Conservation (phyloP, 1,284 basidiomycete genomes). For the Trichosporon coremiiforme region DNA sequence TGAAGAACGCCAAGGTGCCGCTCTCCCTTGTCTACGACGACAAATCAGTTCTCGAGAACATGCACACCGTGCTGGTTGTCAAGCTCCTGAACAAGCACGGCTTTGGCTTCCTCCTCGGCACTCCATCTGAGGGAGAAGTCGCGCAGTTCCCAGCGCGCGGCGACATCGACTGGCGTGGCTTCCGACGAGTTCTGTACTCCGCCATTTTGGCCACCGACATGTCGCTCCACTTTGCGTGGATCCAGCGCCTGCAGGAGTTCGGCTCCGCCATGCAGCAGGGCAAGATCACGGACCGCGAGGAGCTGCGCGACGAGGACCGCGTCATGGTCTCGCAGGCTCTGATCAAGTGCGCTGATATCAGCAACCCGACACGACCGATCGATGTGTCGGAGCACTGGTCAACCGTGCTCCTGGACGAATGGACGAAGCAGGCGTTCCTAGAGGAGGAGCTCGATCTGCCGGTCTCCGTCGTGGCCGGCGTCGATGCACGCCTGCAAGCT, state of each 20-base stretch:
- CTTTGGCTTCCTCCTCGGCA: conserved; percentile 60
- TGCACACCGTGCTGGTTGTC: conserved; percentile 83
- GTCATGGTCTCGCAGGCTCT: conserved; percentile 80
- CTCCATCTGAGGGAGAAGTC: conserved; percentile 24
- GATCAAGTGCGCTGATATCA: conserved; percentile 95
- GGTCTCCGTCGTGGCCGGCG: conserved; percentile 65
- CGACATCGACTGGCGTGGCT: conserved; percentile 58
- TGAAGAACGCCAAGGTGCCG: conserved; percentile 90
- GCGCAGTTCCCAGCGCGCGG: conserved; percentile 26
- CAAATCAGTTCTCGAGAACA: conserved; percentile 85
- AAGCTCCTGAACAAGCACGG: conserved; percentile 79
- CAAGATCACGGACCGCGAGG: conserved; percentile 21
- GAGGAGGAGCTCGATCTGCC: conserved; percentile 76
- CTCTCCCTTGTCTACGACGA: conserved; percentile 83
- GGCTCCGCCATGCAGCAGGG: conserved; percentile 39
- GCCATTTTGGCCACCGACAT: conserved; percentile 91
- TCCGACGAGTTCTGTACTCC: conserved; percentile 72
- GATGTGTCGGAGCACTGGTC: conserved; percentile 88
- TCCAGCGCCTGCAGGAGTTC: conserved; percentile 65
- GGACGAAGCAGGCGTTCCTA: conserved; percentile 79
- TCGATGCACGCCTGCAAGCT: conserved; percentile 72
- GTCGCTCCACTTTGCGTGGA: conserved; percentile 82
- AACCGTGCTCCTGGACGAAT: conserved; percentile 79
- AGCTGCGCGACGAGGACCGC: conserved; percentile 59
- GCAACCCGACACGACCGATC: conserved; percentile 91